phyloP scores from a whole-genome alignment of 192 early-diverging fungal genomes.

The Phycomyces blakesleeanus region DNA sequence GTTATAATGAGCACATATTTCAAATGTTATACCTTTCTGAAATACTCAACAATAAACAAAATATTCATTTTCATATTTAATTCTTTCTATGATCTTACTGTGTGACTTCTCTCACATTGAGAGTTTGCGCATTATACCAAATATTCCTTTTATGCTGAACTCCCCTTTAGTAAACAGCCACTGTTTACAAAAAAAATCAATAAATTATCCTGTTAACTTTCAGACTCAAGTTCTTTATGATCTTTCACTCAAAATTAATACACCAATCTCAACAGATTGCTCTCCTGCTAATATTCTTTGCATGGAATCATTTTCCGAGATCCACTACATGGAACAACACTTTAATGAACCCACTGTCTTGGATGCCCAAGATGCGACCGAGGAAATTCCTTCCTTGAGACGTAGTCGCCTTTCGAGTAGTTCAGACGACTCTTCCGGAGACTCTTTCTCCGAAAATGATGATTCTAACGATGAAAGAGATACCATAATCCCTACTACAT shows the following conservation, averaged over 20 bases:
- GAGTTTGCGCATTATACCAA: neutral
- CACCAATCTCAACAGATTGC: slow-evolving; percentile 7
- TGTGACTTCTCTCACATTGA: too few relatives aligned
- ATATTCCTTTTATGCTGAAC: slow-evolving; percentile 33
- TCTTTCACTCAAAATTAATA: slow-evolving; percentile 9
- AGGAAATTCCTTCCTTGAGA: neutral
- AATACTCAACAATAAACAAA: too few relatives aligned
- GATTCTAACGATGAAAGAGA: slow-evolving; percentile 8
- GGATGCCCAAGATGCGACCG: too few relatives aligned
- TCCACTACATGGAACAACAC: too few relatives aligned
- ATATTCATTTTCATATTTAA: too few relatives aligned
- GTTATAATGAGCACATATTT: too few relatives aligned
- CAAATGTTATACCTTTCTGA: too few relatives aligned
- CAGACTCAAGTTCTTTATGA: slow-evolving; percentile 4
- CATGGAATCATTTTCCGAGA: too few relatives aligned
- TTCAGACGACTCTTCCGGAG: slow-evolving; percentile 1
- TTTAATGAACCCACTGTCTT: too few relatives aligned
- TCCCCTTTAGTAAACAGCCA: slow-evolving; percentile 26
- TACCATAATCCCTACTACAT: slow-evolving; percentile 6
- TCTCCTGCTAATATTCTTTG: neutral
- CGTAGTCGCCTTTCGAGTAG: slow-evolving; percentile 15
- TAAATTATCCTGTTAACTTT: neutral
- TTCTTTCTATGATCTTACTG: too few relatives aligned
- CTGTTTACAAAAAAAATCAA: neutral
- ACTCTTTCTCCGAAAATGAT: neutral